phyloP scores from a whole-genome alignment of 371 early-diverging fungal genomes.

The Mortierella sp. region DNA sequence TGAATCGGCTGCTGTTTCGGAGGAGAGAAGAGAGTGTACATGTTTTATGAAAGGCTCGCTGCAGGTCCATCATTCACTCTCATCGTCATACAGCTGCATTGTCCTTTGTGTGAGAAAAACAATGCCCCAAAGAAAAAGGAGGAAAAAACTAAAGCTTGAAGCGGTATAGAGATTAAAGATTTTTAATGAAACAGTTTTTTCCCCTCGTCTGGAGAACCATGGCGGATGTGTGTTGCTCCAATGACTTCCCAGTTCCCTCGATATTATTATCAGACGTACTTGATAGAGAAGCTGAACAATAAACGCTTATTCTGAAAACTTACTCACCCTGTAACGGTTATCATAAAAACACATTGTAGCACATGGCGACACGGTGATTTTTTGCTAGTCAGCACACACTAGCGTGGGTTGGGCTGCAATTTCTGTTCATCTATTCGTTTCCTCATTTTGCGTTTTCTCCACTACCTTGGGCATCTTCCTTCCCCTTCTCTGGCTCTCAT shows the following conservation, averaged over 20 bases:
- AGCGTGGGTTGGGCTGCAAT: no score
- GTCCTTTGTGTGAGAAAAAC: no score
- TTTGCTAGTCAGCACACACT: background rate
- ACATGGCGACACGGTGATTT: background rate
- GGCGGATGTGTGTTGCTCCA: no score
- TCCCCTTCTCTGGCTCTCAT: background rate
- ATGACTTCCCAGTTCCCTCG: background rate
- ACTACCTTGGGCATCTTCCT: background rate
- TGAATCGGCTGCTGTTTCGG: no score
- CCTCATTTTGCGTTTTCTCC: background rate
- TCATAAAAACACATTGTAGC: background rate
- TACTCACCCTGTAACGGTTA: conserved; percentile 1
- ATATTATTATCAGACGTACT: background rate
- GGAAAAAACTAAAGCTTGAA: no score
- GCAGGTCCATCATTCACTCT: background rate
- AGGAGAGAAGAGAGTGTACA: no score
- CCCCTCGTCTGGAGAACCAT: no score
- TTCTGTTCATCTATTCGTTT: background rate
- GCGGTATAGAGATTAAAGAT: no score
- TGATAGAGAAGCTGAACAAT: background rate
- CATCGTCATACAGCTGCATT: no score
- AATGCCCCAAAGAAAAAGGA: no score
- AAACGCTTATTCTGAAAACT: background rate
- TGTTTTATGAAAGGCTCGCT: background rate
- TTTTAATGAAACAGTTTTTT: no score